Evolutionary conservation across 106 monocot species (phyloP).

Genomic region (Platanthera zijinensis): DNA sequence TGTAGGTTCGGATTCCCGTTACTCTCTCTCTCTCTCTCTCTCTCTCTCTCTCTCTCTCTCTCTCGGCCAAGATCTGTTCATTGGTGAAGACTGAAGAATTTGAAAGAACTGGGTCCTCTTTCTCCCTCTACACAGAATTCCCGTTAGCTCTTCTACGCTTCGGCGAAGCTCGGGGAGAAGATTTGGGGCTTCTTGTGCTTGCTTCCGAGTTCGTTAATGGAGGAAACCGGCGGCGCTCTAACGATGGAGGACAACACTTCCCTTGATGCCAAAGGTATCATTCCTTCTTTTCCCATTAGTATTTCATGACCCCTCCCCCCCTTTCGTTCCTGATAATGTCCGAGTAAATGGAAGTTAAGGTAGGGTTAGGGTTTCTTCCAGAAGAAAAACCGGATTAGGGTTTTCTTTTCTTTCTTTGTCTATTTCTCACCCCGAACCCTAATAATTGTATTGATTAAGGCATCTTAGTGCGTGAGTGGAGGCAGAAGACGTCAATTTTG

Average conservation of each 20-base stretch:
- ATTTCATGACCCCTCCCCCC: not conserved
- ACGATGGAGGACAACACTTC: not conserved
- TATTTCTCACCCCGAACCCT: not conserved
- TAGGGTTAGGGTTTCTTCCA: conserved; percentile 6
- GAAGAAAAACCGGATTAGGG: not conserved
- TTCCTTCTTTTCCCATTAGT: not conserved
- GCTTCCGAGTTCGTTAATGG: not conserved
- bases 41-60: not conserved
- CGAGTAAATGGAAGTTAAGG: not conserved
- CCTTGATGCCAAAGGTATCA: not conserved
- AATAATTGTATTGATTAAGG: not conserved
- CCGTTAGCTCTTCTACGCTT: not conserved
- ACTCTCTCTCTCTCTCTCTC: not conserved
- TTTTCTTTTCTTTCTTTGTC: not conserved
- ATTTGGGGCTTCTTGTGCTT: not conserved
- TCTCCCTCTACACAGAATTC: not conserved
- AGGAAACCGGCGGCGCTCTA: not conserved
- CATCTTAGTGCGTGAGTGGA: conserved; percentile 2
- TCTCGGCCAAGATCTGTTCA: not conserved
- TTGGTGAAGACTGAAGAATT: not conserved
- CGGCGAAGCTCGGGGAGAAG: not conserved
- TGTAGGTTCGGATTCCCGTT: conserved; percentile 17
- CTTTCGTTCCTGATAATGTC: not conserved
- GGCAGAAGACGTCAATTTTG: conserved; percentile 8
- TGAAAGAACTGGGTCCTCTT: not conserved